Base-by-base conservation (phyloP, 768 basidiomycete species). In the Pleurotus sapidus region DNA sequence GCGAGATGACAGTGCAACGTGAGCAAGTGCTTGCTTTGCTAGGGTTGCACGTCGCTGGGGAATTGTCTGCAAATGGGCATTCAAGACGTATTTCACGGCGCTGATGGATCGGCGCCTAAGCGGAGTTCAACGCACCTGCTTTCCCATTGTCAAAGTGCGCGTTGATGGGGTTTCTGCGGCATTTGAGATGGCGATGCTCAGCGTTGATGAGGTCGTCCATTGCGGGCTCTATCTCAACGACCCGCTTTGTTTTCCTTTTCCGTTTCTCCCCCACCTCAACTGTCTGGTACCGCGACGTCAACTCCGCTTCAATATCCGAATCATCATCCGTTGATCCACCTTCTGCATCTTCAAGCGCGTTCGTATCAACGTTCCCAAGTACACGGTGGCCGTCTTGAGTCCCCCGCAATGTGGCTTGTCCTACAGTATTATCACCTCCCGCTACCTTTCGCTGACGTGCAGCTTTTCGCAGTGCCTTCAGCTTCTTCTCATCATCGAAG, bases 121-220 rank as follows among this genome's bases (percentile, higher is more conserved):
- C 18, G n/a, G 11, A 47, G 30, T 14, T 25, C 15, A n/a, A n/a
- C 61, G 4, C 47, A 63, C 60, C 27, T 2, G 46, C 23, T n/a
- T 50, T 53, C 18, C 49, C 57, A 24, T 60, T 60, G n/a, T 50
- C 55, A 46, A 58, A 65, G 18, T 49, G 58, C 5, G 53, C 24
- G 14, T 23, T 56, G 4, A 61, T 54, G 3, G 61, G 60, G 39
- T 30, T 27, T 4, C 64, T 51, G 6, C 59, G 57, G 46, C 67
- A 67, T 12, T 37, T 30, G 9, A 55, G 46, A 8, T 34, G 37
- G 0, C 65, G 55, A 6, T 39, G 47, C 3, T 47, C 54, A 6
- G 67, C 64, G 42, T 68, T 68, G 7, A 67, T 42, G 17, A 67
- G 40, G 48, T 61, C 61, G 38, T 64, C 64, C 40, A 68, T 37